Percentiles rank a stretch among this genome's conserved stretches.
These are phyloP conservation scores for Pezicula carpinea DNA, from an alignment of 2,329 filamentous ascomycete genomes.

Conservation along the genomic window DNA sequence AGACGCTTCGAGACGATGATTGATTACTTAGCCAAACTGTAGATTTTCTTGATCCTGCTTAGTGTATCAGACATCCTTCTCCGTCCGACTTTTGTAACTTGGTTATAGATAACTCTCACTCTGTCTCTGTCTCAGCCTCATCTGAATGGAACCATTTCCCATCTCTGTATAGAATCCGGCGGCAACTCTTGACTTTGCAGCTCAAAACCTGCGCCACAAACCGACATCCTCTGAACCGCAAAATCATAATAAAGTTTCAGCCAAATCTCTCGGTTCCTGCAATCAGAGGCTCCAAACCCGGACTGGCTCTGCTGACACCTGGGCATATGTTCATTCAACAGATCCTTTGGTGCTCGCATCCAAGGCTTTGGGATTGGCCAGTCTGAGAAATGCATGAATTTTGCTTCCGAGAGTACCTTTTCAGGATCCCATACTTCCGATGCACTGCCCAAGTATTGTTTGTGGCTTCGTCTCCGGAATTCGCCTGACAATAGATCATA, in stretches of 20 bases:
- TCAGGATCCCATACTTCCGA: conserved; percentile 50
- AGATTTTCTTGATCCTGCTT: no score
- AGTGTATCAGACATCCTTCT: no score
- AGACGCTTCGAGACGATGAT: no score
- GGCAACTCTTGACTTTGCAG: conserved; percentile 15
- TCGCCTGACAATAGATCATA: conserved; percentile 53
- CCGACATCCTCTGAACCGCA: conserved; percentile 16
- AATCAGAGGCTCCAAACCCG: conserved; percentile 24
- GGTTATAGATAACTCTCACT: no score
- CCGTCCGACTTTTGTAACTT: no score
- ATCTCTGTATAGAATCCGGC: conserved; percentile 11
- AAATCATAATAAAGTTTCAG: conserved; percentile 22
- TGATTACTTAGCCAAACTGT: no score
- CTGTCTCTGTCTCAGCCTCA: not conserved
- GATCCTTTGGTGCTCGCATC: conserved; percentile 25
- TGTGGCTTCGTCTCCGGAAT: conserved; percentile 48
- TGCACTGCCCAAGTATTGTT: conserved; percentile 42
- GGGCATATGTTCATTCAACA: conserved; percentile 26
- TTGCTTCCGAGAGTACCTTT: conserved; percentile 43
- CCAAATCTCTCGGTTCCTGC: conserved; percentile 23
- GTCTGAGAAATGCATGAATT: conserved; percentile 56
- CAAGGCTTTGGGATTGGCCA: conserved; percentile 58
- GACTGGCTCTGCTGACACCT: conserved; percentile 19
- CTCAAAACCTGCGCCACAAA: conserved; percentile 25
- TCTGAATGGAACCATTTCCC: conserved; percentile 19